These are phyloP conservation scores for Amanita fuliginea DNA, from an alignment of 768 basidiomycete species.

Conservation along the genomic window DNA sequence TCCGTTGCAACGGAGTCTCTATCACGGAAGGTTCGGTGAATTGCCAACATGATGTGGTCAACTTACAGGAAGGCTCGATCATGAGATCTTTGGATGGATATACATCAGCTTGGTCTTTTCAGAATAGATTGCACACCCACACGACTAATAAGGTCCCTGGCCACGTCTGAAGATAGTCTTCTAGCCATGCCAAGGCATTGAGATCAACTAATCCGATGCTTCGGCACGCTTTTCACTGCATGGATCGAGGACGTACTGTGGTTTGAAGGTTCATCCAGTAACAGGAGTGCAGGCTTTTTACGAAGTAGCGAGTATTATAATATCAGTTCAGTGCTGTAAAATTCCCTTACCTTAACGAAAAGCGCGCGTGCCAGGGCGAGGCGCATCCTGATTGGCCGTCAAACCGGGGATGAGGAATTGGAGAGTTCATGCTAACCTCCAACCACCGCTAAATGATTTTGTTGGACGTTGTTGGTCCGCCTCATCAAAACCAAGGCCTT, in stretches of 20 bases:
- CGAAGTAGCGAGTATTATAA: not conserved
- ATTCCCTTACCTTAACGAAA: slow-evolving; percentile 70
- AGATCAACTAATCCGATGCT: slow-evolving; percentile 56
- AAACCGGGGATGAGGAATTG: not conserved
- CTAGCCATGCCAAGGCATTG: slow-evolving; percentile 94
- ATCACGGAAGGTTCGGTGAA: not conserved
- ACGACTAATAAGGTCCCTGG: slow-evolving; percentile 85
- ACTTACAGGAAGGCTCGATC: slow-evolving; percentile 89
- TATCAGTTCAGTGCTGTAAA: not conserved
- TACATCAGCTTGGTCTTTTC: slow-evolving; percentile 1
- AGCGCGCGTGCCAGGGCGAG: slow-evolving; percentile 90
- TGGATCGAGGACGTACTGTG: slow-evolving; percentile 49
- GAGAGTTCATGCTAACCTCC: slow-evolving; percentile 46
- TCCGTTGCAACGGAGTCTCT: slow-evolving; percentile 96
- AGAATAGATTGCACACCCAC: slow-evolving; percentile 28
- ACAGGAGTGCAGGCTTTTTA: slow-evolving; percentile 31
- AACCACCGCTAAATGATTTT: slow-evolving; percentile 89
- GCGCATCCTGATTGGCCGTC: slow-evolving; percentile 59
- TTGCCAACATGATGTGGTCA: not conserved
- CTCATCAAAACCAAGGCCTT: slow-evolving; percentile 88
- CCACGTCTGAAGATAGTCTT: slow-evolving; percentile 97
- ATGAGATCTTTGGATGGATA: slow-evolving; percentile 55
- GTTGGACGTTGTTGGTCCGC: slow-evolving; percentile 77
- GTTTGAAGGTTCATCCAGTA: slow-evolving; percentile 94
- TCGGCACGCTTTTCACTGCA: not conserved